Percentiles rank a stretch among this genome's conserved stretches.
These are phyloP conservation scores for Mycosphaerella sp. DNA, from an alignment of 2,329 filamentous ascomycete genomes.

Conservation along the genomic window DNA sequence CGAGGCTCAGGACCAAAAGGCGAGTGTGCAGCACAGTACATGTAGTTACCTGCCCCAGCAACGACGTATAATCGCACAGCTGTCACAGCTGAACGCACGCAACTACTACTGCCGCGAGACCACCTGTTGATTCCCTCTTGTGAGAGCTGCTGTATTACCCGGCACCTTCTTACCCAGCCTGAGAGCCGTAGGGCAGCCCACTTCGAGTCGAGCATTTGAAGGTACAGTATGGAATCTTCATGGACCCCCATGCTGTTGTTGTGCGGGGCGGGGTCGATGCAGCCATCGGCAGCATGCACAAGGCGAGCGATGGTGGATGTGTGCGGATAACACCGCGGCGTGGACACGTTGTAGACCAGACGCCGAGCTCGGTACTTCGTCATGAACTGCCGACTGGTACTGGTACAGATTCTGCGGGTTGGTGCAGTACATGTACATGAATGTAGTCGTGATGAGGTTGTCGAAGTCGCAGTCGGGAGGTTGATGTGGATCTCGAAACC, in stretches of 20 bases:
- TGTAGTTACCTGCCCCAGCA: no score
- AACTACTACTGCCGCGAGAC: no score
- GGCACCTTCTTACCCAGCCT: neutral
- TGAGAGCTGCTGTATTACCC: neutral
- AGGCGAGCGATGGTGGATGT: neutral
- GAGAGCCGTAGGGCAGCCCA: neutral
- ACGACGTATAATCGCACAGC: no score
- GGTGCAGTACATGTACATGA: neutral
- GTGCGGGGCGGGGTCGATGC: slow-evolving; percentile 9
- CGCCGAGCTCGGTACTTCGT: neutral
- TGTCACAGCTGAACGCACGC: no score
- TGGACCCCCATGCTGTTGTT: neutral
- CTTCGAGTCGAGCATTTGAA: neutral
- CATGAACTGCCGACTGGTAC: neutral
- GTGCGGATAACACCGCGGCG: no score
- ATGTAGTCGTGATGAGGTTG: neutral
- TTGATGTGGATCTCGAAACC: neutral
- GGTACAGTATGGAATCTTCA: neutral
- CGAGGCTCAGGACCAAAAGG: no score
- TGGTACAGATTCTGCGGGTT: neutral
- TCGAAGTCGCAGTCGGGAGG: neutral
- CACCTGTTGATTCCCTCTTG: neutral
- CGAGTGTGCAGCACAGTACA: no score
- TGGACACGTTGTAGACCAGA: neutral
- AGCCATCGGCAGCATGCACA: slow-evolving; percentile 1